phyloP scores from a whole-genome alignment of 495 filamentous ascomycete genomes.

The Ramalina intermedia region DNA sequence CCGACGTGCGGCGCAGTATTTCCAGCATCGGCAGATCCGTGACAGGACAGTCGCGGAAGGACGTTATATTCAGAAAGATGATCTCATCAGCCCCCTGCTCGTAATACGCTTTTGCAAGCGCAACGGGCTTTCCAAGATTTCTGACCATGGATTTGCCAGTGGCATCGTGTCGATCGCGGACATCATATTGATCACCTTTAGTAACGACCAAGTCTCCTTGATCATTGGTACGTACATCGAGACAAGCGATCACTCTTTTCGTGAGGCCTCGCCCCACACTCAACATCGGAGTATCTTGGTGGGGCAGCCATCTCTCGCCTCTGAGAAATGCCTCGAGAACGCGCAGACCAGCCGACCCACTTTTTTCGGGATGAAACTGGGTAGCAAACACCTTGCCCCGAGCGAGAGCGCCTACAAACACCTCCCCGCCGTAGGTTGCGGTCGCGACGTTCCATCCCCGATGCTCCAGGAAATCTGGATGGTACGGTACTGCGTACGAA shows the following conservation, averaged over 20 bases:
- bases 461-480: conserved; percentile 50
- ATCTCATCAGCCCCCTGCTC: conserved; percentile 94
- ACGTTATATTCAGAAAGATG: conserved; percentile 95
- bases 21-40: conserved; percentile 93
- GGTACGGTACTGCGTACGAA: conserved; percentile 75
- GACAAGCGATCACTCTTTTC: conserved; percentile 79
- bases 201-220: conserved; percentile 91
- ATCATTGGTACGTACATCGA: conserved; percentile 95
- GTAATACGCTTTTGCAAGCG: conserved; percentile 88
- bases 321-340: conserved; percentile 76
- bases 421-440: conserved; percentile 73
- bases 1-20: conserved; percentile 67
- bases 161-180: conserved; percentile 67
- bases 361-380: conserved; percentile 97
- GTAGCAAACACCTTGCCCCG: conserved; percentile 76
- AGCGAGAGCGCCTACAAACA: conserved; percentile 82
- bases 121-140: conserved; percentile 91
- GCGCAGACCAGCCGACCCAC: conserved; percentile 71
- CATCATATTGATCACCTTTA: conserved; percentile 97
- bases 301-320: conserved; percentile 36
- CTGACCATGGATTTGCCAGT: conserved; percentile 58
- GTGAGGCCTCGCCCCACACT: conserved; percentile 52
- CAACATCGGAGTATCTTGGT: conserved; percentile 13
- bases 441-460: conserved; percentile 83
- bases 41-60: conserved; percentile 85